Conservation (phyloP, 495 filamentous ascomycete species). For the Podospora pseudocomata region DNA sequence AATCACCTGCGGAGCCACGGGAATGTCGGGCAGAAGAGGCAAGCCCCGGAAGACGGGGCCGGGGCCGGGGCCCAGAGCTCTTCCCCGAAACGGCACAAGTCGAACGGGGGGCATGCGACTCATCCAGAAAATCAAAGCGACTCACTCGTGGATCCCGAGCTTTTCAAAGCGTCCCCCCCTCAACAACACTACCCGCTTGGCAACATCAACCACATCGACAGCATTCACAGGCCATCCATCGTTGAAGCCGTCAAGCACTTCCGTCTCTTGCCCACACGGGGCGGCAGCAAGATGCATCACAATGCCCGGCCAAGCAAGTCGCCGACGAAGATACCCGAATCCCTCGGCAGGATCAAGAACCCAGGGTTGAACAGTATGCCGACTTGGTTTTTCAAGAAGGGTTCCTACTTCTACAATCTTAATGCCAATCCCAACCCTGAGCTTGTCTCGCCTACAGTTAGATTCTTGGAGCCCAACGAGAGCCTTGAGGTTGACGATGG, state of each 20-base stretch:
- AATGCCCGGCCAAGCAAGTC: slow-evolving; percentile 9
- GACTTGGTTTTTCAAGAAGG: slow-evolving; percentile 18
- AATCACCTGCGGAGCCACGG: neutral
- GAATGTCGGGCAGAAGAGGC: slow-evolving; percentile 17
- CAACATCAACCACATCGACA: neutral
- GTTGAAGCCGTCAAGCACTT: slow-evolving; percentile 32
- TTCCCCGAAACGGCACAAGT: slow-evolving; percentile 19
- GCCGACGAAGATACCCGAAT: slow-evolving; percentile 22
- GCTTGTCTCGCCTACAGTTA: neutral
- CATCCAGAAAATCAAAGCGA: slow-evolving; percentile 6
- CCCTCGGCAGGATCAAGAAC: slow-evolving; percentile 28
- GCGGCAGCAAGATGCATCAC: slow-evolving; percentile 11
- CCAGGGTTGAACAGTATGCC: slow-evolving; percentile 33
- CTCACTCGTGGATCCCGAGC: slow-evolving; percentile 18
- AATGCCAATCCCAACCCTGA: neutral
- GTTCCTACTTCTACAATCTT: slow-evolving; percentile 1
- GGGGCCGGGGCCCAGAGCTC: slow-evolving; percentile 13
- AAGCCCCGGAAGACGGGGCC: slow-evolving; percentile 10
- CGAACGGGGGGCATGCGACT: neutral
- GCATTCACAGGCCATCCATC: slow-evolving; percentile 23
- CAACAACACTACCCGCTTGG: neutral
- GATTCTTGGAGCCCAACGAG: slow-evolving; percentile 31
- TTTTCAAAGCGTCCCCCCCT: neutral
- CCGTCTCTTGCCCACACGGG: slow-evolving; percentile 26
- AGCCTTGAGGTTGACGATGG: slow-evolving; percentile 19